Base-by-base conservation (phyloP, 2,329 filamentous ascomycete genomes). In the Hypomyces rosellus region DNA sequence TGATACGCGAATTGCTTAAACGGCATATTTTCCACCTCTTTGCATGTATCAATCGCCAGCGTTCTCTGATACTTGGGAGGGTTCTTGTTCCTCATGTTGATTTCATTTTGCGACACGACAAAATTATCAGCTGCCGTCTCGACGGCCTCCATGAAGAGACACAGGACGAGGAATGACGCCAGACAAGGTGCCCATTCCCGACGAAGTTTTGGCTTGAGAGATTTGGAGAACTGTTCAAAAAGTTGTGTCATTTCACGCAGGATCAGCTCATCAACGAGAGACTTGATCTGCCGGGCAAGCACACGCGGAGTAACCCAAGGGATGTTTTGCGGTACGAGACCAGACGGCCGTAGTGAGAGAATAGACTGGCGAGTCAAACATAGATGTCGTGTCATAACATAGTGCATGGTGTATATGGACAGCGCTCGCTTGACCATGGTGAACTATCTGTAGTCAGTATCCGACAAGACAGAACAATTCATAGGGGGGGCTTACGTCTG, bases 1-100 rank as follows among this genome's bases (percentile, higher is more conserved):
- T 80, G 77, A 55, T 77, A 79, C 3, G 75, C 76, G 58, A 82
- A 80, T 63, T 82, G 78, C 63, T 74, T 77, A 59, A 82, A 82
- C 1, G 78, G 78, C 67, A 81, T 67, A 56, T 79, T 78, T 60
- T 82, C 78, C 43, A 82, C 69, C 59, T 77, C 74, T 30, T 63
- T 63, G 64, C 74, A 77, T 30, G 75, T 64, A 6, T 66, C 64
- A 41, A 78, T 65, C n/a, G 74, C 76, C 33, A 71, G 68, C 6
- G 63, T 64, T 38, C 74, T 71, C 49, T 66, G 63, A 59, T 68
- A 72, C 58, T 61, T 61, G 6, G 69, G 65, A 22, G 63, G 58
- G 20, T 61, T 58, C n/a, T 62, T 62, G 51, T 68, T 69, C 38
- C 69, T 68, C 50, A 73, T 57, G 51, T 67, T 65, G 57, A 77